Percentiles rank a stretch among this genome's conserved stretches.
phyloP scores from a whole-genome alignment of 345 rosid genomes.

The Litchi chinensis region DNA sequence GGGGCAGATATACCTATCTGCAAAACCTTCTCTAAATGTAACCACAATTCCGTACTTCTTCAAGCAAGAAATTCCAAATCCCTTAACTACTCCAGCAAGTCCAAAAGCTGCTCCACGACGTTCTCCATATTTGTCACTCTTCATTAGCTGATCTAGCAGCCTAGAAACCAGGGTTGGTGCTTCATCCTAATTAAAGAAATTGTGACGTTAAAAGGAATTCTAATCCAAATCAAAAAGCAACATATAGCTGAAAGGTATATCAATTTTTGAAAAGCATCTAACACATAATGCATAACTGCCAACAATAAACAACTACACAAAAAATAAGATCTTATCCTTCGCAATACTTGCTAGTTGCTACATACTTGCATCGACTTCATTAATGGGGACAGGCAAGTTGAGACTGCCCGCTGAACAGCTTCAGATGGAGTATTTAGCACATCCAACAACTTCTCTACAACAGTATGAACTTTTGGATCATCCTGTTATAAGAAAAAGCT shows the following conservation, averaged over 20 bases:
- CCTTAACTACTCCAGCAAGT: conserved; percentile 90
- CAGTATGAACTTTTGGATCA: conserved; percentile 92
- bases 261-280: conserved; percentile 2
- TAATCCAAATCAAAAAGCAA: not conserved
- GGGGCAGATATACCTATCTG: conserved; percentile 62
- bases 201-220: conserved; percentile 1
- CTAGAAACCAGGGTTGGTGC: conserved; percentile 72
- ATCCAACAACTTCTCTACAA: conserved; percentile 93
- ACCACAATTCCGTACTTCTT: conserved; percentile 74
- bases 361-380: conserved; percentile 85
- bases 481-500: conserved; percentile 52
- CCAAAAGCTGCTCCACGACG: conserved; percentile 99
- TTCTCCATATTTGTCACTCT: conserved; percentile 93
- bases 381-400: conserved; percentile 85
- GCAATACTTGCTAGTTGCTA: conserved; percentile 5
- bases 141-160: conserved; percentile 81
- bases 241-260: not conserved
- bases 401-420: conserved; percentile 98
- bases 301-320: not conserved
- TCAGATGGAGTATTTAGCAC: conserved; percentile 97
- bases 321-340: conserved; percentile 4
- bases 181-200: conserved; percentile 58
- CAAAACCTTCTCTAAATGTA: conserved; percentile 65
- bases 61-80: conserved; percentile 86
- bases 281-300: conserved; percentile 6